Conservation (phyloP, 192 early-diverging fungal genomes). For the Coemansia sp. region DNA sequence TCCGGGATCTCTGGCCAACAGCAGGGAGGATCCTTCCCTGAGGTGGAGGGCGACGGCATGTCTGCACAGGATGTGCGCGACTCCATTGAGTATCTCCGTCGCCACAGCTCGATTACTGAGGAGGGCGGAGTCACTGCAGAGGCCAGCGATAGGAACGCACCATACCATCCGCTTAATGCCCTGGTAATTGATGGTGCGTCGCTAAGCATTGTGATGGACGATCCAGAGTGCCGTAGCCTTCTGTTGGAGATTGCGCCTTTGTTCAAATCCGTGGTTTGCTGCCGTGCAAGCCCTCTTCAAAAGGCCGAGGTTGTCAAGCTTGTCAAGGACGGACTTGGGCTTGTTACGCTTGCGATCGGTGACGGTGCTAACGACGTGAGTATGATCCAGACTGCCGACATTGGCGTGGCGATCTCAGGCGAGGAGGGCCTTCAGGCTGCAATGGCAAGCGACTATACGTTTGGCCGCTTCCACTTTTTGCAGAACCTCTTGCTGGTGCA, state of each 20-base stretch:
- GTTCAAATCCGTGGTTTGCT: constrained; percentile 88
- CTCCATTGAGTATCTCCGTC: constrained; percentile 47
- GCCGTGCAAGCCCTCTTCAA: constrained; percentile 90
- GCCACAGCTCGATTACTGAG: constrained; percentile 31
- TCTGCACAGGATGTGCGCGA: constrained; percentile 41
- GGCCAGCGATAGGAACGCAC: constrained; percentile 9
- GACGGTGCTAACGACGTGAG: constrained; percentile 90
- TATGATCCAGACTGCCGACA: constrained; percentile 97
- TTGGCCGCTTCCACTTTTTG: constrained; percentile 91
- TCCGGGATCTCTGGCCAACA: neutral
- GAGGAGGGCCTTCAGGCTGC: constrained; percentile 88
- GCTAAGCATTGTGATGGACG: constrained; percentile 53
- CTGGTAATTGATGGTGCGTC: constrained; percentile 86
- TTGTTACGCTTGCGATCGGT: constrained; percentile 71
- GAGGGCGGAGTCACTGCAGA: constrained; percentile 11
- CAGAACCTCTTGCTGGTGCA: constrained; percentile 87
- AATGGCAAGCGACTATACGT: constrained; percentile 93
- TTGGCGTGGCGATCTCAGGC: constrained; percentile 78
- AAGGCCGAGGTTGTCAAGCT: constrained; percentile 94
- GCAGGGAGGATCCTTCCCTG: constrained; percentile 17
- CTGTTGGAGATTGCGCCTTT: constrained; percentile 70
- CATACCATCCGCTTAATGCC: constrained; percentile 57
- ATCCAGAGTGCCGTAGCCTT: constrained; percentile 38
- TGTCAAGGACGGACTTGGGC: constrained; percentile 72
- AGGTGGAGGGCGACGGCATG: constrained; percentile 21